Evolutionary conservation across 164 flowering plant genomes (phyloP).

Genomic region (Chloranthus sessilifolius): DNA sequence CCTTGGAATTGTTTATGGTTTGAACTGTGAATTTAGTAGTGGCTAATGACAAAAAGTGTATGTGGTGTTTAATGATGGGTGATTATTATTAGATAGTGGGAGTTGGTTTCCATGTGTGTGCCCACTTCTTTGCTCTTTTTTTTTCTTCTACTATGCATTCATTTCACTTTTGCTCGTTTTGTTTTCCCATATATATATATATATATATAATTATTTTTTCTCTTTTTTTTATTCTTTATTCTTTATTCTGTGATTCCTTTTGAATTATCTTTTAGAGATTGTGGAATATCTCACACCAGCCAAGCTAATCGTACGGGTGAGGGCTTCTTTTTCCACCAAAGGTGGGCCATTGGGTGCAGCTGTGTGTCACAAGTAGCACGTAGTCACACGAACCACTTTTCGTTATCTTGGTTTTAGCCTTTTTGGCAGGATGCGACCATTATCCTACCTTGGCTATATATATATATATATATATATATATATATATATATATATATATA

Average conservation of each 20-base stretch:
- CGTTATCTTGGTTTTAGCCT: not conserved
- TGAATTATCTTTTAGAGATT: no score
- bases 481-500: no score
- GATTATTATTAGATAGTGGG: not conserved
- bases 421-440: slow-evolving; percentile 1
- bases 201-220: no score
- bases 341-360: not conserved
- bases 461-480: no score
- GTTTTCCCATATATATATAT: no score
- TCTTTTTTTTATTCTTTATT: not conserved
- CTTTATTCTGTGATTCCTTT: no score
- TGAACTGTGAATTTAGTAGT: no score
- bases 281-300: slow-evolving; percentile 2
- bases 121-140: not conserved
- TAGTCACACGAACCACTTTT: slow-evolving; percentile 1
- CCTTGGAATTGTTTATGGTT: no score
- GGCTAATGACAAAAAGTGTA: no score
- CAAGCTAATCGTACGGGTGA: not conserved
- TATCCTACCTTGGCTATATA: no score
- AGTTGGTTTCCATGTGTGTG: not conserved
- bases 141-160: not conserved
- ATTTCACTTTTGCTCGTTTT: not conserved
- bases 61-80: no score
- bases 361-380: slow-evolving; percentile 3
- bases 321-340: not conserved